Base-by-base conservation (phyloP, 1,284 basidiomycete species). In the Pseudozyma tsukubaensis region DNA sequence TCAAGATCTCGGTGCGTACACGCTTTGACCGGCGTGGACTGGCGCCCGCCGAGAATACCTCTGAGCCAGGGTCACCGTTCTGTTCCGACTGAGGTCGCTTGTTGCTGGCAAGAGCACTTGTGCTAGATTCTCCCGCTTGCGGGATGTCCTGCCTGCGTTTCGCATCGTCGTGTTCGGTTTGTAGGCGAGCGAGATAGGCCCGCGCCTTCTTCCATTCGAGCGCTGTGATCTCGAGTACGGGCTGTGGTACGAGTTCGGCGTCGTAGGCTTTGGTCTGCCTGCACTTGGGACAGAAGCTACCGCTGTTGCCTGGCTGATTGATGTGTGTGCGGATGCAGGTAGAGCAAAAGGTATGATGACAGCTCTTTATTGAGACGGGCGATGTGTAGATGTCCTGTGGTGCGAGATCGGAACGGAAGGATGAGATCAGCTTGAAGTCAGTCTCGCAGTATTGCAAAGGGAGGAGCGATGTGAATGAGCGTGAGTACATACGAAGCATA, bases 261-360 rank as follows among this genome's bases (percentile, higher is more conserved):
- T 83, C 82, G 57, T 76, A 78, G 0, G 78, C 82, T 50, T 83
- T 83, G 21, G 72, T 81, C 54, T 79, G 76, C 12, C 80, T 66
- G 48, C 82, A 83, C 42, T 81, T 80, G 56, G 82, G 82, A 52
- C 82, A 83, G 61, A 80, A 78, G 32, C 68, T 53, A 12, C 82
- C 78, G 24, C 48, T 52, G 34, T 68, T 76, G 24, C 78, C 76
- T 3, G 79, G 66, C 56, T 83, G 80, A 45, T 83, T 83, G 69
- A 83, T 82, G 49, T 80, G 77, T 13, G 69, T 80, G 18, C 82
- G 80, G 13, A 83, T 80, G 59, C 82, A 83, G 12, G 62, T 58
- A 13, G 80, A 82, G 76, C 82, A 83, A 47, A 81, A 83, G 13
- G 76, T 60, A 50, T 83, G 82, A 19, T 64, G 43, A 50, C 82